Evolutionary conservation across 2,329 filamentous ascomycete genomes (phyloP), one percentile per base, ranked within the genome.

Genomic region (Xylaria digitata): DNA sequence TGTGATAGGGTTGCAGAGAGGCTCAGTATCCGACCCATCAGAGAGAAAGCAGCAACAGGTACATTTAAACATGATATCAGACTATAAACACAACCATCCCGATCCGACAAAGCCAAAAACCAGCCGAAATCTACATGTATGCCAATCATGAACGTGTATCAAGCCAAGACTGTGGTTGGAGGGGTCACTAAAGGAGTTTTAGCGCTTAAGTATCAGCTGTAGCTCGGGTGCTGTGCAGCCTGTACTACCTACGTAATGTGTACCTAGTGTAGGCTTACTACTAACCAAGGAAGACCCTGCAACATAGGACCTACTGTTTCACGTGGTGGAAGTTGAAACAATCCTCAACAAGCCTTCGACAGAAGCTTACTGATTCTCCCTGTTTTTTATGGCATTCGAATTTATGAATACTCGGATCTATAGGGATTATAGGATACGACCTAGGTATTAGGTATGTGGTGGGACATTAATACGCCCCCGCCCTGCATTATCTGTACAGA

Each of bases 21-120:
- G 30, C 43, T 66, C 67, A 15, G 43, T 23, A 19, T 69, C 64
- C 9, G 58, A 55, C 23, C 56, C 63, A 40, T 59, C 37, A 9
- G 30, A 48, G 48, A 59, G 53, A 46, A 70, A 62, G 34, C 66
- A 64, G 50, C 69, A 65, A 30, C 63, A 71, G 46, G 49, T 56
- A 62, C 52, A 37, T 37, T 58, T 48, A 43, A 56, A 57, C 65
- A 69, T 68, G 43, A 55, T 66, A 11, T 6, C 56, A 26, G 26
- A 34, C 50, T 52, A 46, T 49, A 34, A 40, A 34, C 32, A n/a
- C 46, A 15, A 17, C 34, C 34, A 52, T 60, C 43, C 54, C 65
- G 30, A n/a, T 59, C 52, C 42, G 45, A 42, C 32, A 21, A 66
- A 17, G 23, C 50, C 49, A 46, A 21, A 66, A 17, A 32, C 45